A percentile compares a stretch with the other conserved stretches of the same genome.
Evolutionary conservation across 2,329 filamentous ascomycete genomes (phyloP).

Genomic region (Biscogniauxia marginata): DNA sequence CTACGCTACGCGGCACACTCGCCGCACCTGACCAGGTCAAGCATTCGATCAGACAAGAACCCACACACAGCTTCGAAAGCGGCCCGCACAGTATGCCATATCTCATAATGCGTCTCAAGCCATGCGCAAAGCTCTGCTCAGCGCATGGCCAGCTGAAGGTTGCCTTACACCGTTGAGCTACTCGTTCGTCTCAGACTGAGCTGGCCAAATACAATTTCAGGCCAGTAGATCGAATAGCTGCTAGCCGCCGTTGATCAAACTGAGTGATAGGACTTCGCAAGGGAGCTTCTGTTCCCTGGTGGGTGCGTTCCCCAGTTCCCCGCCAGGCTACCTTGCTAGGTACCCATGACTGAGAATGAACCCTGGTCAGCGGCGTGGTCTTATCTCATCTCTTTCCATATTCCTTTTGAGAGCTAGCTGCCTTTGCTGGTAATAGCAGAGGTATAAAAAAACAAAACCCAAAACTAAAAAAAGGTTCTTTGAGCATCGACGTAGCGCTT

Average conservation of each 20-base stretch:
- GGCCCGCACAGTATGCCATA: constrained; percentile 12
- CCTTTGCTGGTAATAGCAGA: not conserved
- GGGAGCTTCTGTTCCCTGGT: constrained; percentile 14
- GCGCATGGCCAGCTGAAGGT: constrained; percentile 8
- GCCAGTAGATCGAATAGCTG: constrained; percentile 22
- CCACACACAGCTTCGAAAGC: constrained; percentile 6
- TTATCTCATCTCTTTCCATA: constrained; percentile 18
- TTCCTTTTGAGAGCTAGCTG: not conserved
- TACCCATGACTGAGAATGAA: constrained; percentile 21
- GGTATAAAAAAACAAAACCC: not conserved
- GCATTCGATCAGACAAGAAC: constrained; percentile 6
- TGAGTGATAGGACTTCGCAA: constrained; percentile 22
- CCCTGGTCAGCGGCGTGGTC: constrained; percentile 19
- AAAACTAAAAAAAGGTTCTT: not conserved
- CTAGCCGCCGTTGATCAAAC: constrained; percentile 27
- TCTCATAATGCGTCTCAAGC: constrained; percentile 1
- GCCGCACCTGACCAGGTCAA: constrained; percentile 11
- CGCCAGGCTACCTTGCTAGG: constrained; percentile 19
- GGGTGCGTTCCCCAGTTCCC: constrained; percentile 22
- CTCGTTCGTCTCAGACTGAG: constrained; percentile 16
- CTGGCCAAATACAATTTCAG: constrained; percentile 10
- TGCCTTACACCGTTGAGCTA: constrained; percentile 6
- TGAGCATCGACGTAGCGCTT: not conserved
- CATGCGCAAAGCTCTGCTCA: not conserved
- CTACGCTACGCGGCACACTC: constrained; percentile 7